Evolutionary conservation across 208 protist genomes (phyloP).

Genomic region (Kentomonas sorsogonicus): DNA sequence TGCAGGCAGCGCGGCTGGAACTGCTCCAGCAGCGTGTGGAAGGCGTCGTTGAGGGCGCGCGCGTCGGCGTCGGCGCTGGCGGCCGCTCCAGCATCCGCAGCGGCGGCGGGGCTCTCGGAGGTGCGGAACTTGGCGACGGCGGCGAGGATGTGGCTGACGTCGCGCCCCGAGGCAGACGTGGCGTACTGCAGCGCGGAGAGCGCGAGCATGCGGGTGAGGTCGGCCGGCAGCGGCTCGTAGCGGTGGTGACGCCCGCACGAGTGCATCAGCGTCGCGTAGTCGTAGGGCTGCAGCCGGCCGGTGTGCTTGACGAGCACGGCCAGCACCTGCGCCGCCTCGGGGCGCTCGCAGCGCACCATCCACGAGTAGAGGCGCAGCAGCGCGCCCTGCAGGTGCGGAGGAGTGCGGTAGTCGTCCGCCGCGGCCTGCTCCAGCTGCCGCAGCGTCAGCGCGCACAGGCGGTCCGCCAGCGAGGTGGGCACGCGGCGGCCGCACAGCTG

Average conservation of each 20-base stretch:
- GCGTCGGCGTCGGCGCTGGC: constrained; percentile 32
- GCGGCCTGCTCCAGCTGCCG: constrained; percentile 38
- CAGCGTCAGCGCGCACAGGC: constrained; percentile 36
- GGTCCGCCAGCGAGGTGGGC: constrained; percentile 47
- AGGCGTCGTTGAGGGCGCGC: constrained; percentile 37
- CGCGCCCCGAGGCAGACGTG: constrained; percentile 28
- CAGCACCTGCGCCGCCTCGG: constrained; percentile 49
- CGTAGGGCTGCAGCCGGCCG: constrained; percentile 30
- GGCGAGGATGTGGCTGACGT: constrained; percentile 45
- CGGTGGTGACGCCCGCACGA: constrained; percentile 65
- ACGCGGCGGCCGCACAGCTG: constrained; percentile 64
- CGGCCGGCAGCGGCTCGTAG: constrained; percentile 34
- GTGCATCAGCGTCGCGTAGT: constrained; percentile 50
- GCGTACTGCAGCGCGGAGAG: constrained; percentile 42
- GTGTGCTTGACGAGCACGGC: constrained; percentile 49
- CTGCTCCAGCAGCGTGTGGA: constrained; percentile 63
- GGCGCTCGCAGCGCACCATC: constrained; percentile 65
- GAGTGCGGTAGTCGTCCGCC: constrained; percentile 16
- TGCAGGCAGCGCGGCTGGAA: constrained; percentile 46
- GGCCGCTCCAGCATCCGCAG: constrained; percentile 29
- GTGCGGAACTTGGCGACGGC: constrained; percentile 41
- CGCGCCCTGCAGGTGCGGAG: constrained; percentile 22
- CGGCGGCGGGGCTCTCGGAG: constrained; percentile 39
- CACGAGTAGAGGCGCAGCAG: constrained; percentile 73
- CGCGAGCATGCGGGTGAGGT: constrained; percentile 47